Conservation (phyloP, 1,284 basidiomycete species). For the Pseudozyma thailandica region DNA sequence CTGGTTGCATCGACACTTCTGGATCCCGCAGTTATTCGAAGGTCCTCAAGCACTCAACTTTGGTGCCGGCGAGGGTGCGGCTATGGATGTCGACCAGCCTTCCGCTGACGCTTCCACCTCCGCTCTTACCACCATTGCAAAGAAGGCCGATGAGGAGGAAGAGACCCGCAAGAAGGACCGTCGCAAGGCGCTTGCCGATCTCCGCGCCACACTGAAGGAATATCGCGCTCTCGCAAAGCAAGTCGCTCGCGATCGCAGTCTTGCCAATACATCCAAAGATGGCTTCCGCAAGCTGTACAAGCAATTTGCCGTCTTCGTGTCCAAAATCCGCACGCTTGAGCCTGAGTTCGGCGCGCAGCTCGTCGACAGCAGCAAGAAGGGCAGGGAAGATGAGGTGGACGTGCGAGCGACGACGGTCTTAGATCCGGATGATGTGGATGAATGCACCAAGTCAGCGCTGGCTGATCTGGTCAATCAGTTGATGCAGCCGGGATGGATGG, state of each 20-base stretch:
- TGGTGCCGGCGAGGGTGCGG: neutral
- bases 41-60: constrained; percentile 12
- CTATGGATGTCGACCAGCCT: constrained; percentile 15
- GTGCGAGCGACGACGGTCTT: constrained; percentile 5
- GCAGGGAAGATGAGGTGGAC: constrained; percentile 27
- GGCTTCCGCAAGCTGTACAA: constrained; percentile 34
- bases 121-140: neutral
- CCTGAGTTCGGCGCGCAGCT: constrained; percentile 28
- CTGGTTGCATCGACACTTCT: constrained; percentile 60
- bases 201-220: constrained; percentile 31
- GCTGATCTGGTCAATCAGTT: constrained; percentile 29
- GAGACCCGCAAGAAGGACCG: constrained; percentile 19
- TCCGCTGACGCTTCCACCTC: constrained; percentile 12
- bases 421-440: constrained; percentile 47
- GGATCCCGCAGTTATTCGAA: constrained; percentile 49
- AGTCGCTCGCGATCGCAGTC: constrained; percentile 52
- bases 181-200: constrained; percentile 22
- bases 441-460: constrained; percentile 32
- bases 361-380: constrained; percentile 25
- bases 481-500: constrained; percentile 31
- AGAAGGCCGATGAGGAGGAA: constrained; percentile 7
- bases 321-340: constrained; percentile 24
- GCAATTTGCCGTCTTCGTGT: constrained; percentile 43
- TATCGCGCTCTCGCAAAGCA: constrained; percentile 53
- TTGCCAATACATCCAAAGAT: constrained; percentile 29